Base-by-base conservation (phyloP, 495 filamentous ascomycete genomes). In the Hypoxylon cercidicola region DNA sequence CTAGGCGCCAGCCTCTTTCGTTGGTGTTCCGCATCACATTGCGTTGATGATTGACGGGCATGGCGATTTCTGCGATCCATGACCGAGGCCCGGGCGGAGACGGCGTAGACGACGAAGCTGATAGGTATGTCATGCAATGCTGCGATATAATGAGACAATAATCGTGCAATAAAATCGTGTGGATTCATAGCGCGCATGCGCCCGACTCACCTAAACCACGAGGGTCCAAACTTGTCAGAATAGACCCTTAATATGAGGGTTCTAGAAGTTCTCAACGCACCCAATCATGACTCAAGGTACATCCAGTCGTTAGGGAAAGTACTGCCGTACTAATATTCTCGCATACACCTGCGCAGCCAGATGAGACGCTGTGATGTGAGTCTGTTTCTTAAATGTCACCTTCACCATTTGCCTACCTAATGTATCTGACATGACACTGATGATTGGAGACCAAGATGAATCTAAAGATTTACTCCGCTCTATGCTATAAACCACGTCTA, bases 401-500 rank as follows among this genome's bases (percentile, higher is more conserved):
- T 28, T 28, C 25, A 7, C 25, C 3, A 28, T 28, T 28, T 7
- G 7, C 25, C 25, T 3, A 28, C 25, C n/a, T n/a, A n/a, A n/a
- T n/a, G n/a, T n/a, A n/a, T n/a, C n/a, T n/a, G n/a, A n/a, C n/a
- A n/a, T n/a, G n/a, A n/a, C n/a, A n/a, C n/a, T n/a, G n/a, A n/a
- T n/a, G 15, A 44, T 19, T 44, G 19, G 20, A 57, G 23, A 12
- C 20, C 45, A 37, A 52, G 11, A 48, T 13, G 1, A 55, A 48
- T 44, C 37, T 41, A 28, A 50, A 20, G 12, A 11, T 15, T 37
- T 56, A 16, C 44, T n/a, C 43, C 15, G 25, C 20, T 49, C 37
- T 50, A 50, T 44, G 56, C 52, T 55, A 63, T 51, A 35, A 30
- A 15, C 47, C 40, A 32, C 30, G 60, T 55, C 60, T 63, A 56